Base-by-base conservation (phyloP, 805 yeast species). In the Nakazawaea anatomiae region DNA sequence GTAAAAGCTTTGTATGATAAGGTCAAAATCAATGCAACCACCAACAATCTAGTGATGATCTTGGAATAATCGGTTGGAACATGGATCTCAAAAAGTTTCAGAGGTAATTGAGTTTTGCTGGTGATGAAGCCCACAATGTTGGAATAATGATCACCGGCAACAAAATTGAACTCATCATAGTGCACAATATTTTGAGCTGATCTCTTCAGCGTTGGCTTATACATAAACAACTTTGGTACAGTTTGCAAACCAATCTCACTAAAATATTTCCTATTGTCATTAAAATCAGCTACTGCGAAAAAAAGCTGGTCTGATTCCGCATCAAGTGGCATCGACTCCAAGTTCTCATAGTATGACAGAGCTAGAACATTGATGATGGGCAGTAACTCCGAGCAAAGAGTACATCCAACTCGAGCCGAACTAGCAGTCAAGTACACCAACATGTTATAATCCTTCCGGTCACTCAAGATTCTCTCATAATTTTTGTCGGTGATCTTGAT, bases 141-240 rank as follows among this genome's bases (percentile, higher is more conserved):
- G 5, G 65, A 63, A 44, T 59, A 51, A 28, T 64, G 63, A 44
- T 74, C 78, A 6, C 77, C 79, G 14, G 70, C 70, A 52, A 65
- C 64, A 56, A 81, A 81, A 45, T 69, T 73, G 58, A 70, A 79
- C 53, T 76, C 79, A 4, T 55, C 60, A 50, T 58, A 57, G 18
- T 69, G 68, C 51, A 12, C 7, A 27, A 59, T 65, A 43, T 64
- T 68, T 29, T 64, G 62, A 10, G 60, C 55, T 11, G 68, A 60
- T 8, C 65, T 64, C 31, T 63, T 53, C 1, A 63, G 62, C 10
- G 81, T 72, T 25, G 91, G 87, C 1, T 72, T 66, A 64, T 80
- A 85, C 52, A 84, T 62, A 65, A 72, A 83, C 43, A 90, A 61
- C 61, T 87, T 83, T 32, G 99, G 99, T 30, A 92, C 96, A 51